Evolutionary conservation across 495 filamentous ascomycete genomes (phyloP), one percentile per base, ranked within the genome.

Genomic region (Durotheca rogersii): DNA sequence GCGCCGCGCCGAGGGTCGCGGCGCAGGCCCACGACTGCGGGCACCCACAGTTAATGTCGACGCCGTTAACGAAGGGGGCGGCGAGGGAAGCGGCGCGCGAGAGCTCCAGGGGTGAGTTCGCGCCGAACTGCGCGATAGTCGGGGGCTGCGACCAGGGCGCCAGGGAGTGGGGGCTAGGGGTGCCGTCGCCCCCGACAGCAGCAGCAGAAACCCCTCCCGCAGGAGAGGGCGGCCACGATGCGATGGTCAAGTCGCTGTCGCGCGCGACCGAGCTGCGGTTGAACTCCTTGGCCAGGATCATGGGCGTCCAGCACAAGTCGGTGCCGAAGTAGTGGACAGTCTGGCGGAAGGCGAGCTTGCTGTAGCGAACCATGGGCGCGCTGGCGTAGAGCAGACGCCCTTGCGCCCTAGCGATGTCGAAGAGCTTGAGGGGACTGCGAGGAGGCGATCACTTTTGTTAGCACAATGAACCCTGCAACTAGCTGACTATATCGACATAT

Each of bases 231-330:
- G 19, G 14, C 11, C 23, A 37, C 23, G 44, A 16, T 19, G 47
- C 23, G 7, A 58, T 30, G 56, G 69, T 55, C 10, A 73, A 55
- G 73, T 80, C 83, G 61, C 75, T 79, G 51, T 84, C 77, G 45
- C 83, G 71, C 29, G 83, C 83, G 39, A 76, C 62, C 5, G 58
- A 49, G 55, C 69, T 81, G 17, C 83, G 71, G 60, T 83, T 82
- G 61, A 86, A 87, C 65, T 87, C 83, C 58, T 86, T 86, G 33
- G 83, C 82, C 21, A 87, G 68, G 53, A 86, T 81, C 83, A 87
- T 87, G 30, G 83, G 83, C 5, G 83, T 86, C 72, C 83, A 86
- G 51, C 77, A 78, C 14, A 87, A 62, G 58, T 86, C 83, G 11
- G 80, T 77, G 25, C 74, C 75, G 61, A 82, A 85, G 20, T 76